Conservation (phyloP, 2,329 filamentous ascomycete species). For the Curvularia spicifera region DNA sequence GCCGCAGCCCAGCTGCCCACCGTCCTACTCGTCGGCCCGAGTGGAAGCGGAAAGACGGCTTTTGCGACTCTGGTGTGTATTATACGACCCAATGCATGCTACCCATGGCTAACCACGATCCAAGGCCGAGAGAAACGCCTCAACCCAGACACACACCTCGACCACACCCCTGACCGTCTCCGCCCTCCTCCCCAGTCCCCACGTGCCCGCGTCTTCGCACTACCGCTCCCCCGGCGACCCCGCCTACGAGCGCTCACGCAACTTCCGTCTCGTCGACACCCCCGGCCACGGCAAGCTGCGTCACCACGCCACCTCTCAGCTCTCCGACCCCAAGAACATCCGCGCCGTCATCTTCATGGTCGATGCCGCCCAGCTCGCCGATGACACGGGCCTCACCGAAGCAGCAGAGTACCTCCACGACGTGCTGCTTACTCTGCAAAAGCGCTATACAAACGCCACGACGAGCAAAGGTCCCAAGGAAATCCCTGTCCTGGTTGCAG, state of each 20-base stretch:
- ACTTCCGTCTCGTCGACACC: slow-evolving; percentile 83
- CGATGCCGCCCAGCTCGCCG: slow-evolving; percentile 69
- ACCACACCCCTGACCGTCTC: slow-evolving; percentile 61
- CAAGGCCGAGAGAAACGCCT: slow-evolving; percentile 63
- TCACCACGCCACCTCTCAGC: slow-evolving; percentile 65
- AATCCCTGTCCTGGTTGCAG: slow-evolving; percentile 81
- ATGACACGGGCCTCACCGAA: slow-evolving; percentile 64
- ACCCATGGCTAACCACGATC: not conserved
- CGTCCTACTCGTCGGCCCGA: slow-evolving; percentile 81
- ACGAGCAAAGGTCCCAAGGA: slow-evolving; percentile 64
- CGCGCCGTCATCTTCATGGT: slow-evolving; percentile 83
- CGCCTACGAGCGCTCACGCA: slow-evolving; percentile 61
- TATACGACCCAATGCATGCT: slow-evolving; percentile 16
- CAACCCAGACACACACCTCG: slow-evolving; percentile 59
- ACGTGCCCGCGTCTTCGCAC: slow-evolving; percentile 64
- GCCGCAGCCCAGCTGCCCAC: slow-evolving; percentile 71
- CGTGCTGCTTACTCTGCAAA: slow-evolving; percentile 81
- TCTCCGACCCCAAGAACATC: slow-evolving; percentile 58
- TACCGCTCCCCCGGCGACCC: slow-evolving; percentile 72
- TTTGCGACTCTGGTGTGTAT: slow-evolving; percentile 71
- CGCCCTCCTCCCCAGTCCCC: slow-evolving; percentile 62
- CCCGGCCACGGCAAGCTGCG: slow-evolving; percentile 96
- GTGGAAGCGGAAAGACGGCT: slow-evolving; percentile 84
- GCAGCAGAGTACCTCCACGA: slow-evolving; percentile 89
- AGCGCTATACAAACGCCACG: slow-evolving; percentile 65